Evolutionary conservation across 768 basidiomycete genomes (phyloP), one percentile per base, ranked within the genome.

Genomic region (Boletus pseudopeckii): DNA sequence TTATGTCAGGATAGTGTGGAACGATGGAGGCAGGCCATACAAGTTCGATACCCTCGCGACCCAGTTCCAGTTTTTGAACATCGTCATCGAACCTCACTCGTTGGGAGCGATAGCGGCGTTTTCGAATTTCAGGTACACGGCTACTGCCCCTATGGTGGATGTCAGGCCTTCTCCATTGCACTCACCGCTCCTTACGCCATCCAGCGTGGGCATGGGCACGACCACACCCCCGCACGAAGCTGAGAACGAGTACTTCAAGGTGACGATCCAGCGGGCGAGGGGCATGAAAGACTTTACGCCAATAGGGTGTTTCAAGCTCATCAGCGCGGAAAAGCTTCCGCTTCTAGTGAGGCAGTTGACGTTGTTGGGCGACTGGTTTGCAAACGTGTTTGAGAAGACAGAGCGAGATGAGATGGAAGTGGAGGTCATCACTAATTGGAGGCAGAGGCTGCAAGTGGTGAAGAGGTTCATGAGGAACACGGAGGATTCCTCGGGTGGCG

Each of bases 201-300:
- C 62, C 1, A 37, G 52, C 2, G 38, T 49, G 28, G 56, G 65
- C 9, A 17, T 24, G 14, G 44, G 59, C 18, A 40, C 57, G n/a
- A 54, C 50, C 26, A 49, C 51, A 2, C 50, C 53, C 22, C 4
- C 26, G 3, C 65, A 85, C 61, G 64, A 83, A 32, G 86, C 93
- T 64, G 92, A 96, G 71, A 89, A 90, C 71, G 93, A 98, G 68
- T 98, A 92, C 72, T 99, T 97, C 82, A 94, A 92, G 66, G 85
- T 98, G 55, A 91, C 85, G 14, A 80, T 98, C 17, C 97, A 98
- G 71, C 81, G 87, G 17, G 92, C 89, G 2, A 76, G 77, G 0
- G 90, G 92, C 39, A 97, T 98, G 88, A 86, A 92, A 11, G 94
- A 97, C 64, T 97, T 98, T 71, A 82, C 87, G 0, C 95, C 97